Evolutionary conservation across 306 rosid species (phyloP), one percentile per base, ranked within the genome.

Genomic region (Lablab purpureus): DNA sequence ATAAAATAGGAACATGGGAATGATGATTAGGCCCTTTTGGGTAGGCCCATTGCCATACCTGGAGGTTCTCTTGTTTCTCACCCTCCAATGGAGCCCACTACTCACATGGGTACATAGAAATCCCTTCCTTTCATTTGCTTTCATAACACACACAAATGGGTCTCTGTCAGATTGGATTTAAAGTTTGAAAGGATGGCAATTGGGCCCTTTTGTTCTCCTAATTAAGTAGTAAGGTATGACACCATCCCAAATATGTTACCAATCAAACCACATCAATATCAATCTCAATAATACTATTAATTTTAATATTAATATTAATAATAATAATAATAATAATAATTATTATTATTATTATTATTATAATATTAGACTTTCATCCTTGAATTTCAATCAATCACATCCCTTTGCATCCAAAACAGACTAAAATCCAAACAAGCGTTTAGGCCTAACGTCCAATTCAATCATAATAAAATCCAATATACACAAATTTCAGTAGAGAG

Each of bases 61-160:
- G 85, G 62, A 58, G 71, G 78, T 77, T 81, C 74, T 47, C 51
- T 45, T 62, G n/a, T 46, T 46, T 51, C 66, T 70, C 79, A 37
- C 75, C 75, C 58, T 76, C 21, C 74, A 0, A 25, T 80, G 88
- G 88, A 85, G 69, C 84, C 88, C 88, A 85, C 82, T 63, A 4
- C 45, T 34, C 89, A 85, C 86, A 82, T 85, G 89, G 84, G 78
- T 58, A 8, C 27, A 79, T 65, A 79, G 84, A 79, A 50, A 69
- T n/a, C 3, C 23, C 63, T 68, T 85, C 83, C 54, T 25, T 43
- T 22, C 34, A 30, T 12, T 78, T 79, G 76, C 74, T 51, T 32
- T 59, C 81, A 54, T 19, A 34, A 72, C 45, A 65, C 49, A 64
- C 73, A 78, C 73, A 67, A 73, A 83, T 67, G 76, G 80, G 86